Conservation (phyloP, 805 yeast genomes). For the Metschnikowia proteae region DNA sequence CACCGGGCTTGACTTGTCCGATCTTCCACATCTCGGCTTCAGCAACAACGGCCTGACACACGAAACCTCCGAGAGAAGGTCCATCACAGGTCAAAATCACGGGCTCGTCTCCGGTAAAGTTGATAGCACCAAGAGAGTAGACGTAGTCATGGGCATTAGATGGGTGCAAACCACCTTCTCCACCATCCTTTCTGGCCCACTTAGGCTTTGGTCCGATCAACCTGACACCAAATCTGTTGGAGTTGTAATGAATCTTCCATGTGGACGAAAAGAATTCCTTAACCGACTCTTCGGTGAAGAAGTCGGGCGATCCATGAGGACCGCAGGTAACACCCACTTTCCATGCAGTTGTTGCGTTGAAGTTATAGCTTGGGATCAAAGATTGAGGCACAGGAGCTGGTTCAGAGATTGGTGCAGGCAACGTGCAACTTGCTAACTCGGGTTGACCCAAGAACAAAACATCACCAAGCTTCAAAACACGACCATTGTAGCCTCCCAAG, state of each 20-base stretch:
- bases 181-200: constrained; percentile 97
- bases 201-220: constrained; percentile 92
- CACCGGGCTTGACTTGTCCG: constrained; percentile 97
- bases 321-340: constrained; percentile 91
- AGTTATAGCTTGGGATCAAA: constrained; percentile 50
- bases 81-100: constrained; percentile 97
- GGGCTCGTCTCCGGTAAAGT: constrained; percentile 98
- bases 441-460: constrained; percentile 85
- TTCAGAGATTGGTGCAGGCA: constrained; percentile 68
- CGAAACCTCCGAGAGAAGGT: constrained; percentile 96
- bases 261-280: constrained; percentile 67
- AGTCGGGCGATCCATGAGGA: constrained; percentile 97
- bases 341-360: constrained; percentile 54
- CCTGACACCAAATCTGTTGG: constrained; percentile 95
- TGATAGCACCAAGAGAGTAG: constrained; percentile 92
- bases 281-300: constrained; percentile 73
- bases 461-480: constrained; percentile 89
- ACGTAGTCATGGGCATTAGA: constrained; percentile 98
- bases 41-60: constrained; percentile 92
- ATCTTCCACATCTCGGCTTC: constrained; percentile 98
- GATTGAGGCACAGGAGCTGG: constrained; percentile 57
- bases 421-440: constrained; percentile 56
- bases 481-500: constrained; percentile 93
- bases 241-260: constrained; percentile 97
- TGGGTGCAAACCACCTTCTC: constrained; percentile 97